Percentiles rank a stretch among this genome's conserved stretches.
phyloP scores from a whole-genome alignment of 306 rosid species.

The barrel medic (Medicago truncatula) region DNA sequence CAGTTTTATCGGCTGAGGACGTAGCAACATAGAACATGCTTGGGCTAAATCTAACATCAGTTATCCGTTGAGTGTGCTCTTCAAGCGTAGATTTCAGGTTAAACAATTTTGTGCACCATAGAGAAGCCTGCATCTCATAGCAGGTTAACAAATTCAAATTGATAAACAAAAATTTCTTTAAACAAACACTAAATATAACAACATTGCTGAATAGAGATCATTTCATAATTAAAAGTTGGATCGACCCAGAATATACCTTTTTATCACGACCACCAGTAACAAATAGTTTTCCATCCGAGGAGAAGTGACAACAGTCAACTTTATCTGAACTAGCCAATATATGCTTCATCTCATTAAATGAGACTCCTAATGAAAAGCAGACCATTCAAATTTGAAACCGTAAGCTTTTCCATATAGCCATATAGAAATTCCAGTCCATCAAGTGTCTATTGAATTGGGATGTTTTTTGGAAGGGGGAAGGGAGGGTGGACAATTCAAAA shows the following conservation, averaged over 20 bases:
- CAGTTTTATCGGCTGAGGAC: slow-evolving; percentile 85
- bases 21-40: slow-evolving; percentile 69
- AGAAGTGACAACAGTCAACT: slow-evolving; percentile 85
- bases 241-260: slow-evolving; percentile 56
- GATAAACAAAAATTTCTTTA: slow-evolving; percentile 28
- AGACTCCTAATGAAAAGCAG: slow-evolving; percentile 50
- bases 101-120: slow-evolving; percentile 79
- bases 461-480: slow-evolving; percentile 1
- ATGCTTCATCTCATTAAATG: slow-evolving; percentile 55
- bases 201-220: slow-evolving; percentile 24
- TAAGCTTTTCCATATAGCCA: slow-evolving; percentile 24
- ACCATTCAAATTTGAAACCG: slow-evolving; percentile 33
- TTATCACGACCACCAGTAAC: slow-evolving; percentile 87
- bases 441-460: slow-evolving; percentile 10
- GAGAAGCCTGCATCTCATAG: slow-evolving; percentile 64
- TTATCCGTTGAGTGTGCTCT: slow-evolving; percentile 79
- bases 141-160: slow-evolving; percentile 10
- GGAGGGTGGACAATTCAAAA: slow-evolving; percentile 29
- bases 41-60: slow-evolving; percentile 81
- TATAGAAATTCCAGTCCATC: slow-evolving; percentile 7
- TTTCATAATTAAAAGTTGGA: slow-evolving; percentile 29
- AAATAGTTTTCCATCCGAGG: slow-evolving; percentile 84
- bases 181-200: slow-evolving; percentile 34
- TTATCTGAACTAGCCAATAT: slow-evolving; percentile 62
- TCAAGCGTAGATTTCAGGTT: slow-evolving; percentile 60